phyloP scores from a whole-genome alignment of 2,329 filamentous ascomycete species.

The Aspergillus pseudoviridinutans region DNA sequence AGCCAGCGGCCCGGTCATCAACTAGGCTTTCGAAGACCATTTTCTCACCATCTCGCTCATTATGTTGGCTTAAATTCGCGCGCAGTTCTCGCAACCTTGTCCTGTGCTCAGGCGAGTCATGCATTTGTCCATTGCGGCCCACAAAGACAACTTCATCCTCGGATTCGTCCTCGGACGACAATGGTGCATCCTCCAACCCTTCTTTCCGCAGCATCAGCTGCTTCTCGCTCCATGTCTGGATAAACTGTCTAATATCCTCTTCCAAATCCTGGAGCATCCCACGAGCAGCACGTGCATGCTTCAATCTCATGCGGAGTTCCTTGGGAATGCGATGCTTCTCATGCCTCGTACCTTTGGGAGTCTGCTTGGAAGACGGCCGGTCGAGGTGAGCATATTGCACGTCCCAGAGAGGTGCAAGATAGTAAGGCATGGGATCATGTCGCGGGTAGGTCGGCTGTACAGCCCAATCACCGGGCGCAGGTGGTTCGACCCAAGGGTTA shows the following conservation, averaged over 20 bases:
- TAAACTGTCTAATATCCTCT: conserved; percentile 73
- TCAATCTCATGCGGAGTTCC: conserved; percentile 74
- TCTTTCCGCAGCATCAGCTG: conserved; percentile 48
- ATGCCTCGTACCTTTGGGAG: conserved; percentile 34
- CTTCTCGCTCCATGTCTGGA: conserved; percentile 57
- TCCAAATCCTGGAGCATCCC: conserved; percentile 80
- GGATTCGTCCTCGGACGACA: conserved; percentile 44
- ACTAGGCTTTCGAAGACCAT: conserved; percentile 78
- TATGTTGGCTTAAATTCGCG: conserved; percentile 22
- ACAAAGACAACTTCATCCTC: conserved; percentile 94
- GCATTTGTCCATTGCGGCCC: conserved; percentile 63
- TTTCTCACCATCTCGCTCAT: conserved; percentile 55
- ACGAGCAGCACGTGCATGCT: conserved; percentile 73
- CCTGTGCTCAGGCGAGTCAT: conserved; percentile 54
- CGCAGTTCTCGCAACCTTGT: conserved; percentile 48
- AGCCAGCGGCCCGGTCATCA: conserved; percentile 71
- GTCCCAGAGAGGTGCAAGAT: conserved; percentile 84
- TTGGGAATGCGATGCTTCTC: conserved; percentile 60
- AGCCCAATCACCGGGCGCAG: conserved; percentile 76
- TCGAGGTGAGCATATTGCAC: conserved; percentile 46
- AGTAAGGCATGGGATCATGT: conserved; percentile 73
- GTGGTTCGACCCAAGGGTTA: conserved; percentile 82
- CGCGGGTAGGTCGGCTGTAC: conserved; percentile 76
- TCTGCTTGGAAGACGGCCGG: conserved; percentile 32
- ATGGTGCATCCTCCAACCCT: conserved; percentile 43